Conservation (phyloP, 352 stramenopile species). For the Pythium pyrilobum region DNA sequence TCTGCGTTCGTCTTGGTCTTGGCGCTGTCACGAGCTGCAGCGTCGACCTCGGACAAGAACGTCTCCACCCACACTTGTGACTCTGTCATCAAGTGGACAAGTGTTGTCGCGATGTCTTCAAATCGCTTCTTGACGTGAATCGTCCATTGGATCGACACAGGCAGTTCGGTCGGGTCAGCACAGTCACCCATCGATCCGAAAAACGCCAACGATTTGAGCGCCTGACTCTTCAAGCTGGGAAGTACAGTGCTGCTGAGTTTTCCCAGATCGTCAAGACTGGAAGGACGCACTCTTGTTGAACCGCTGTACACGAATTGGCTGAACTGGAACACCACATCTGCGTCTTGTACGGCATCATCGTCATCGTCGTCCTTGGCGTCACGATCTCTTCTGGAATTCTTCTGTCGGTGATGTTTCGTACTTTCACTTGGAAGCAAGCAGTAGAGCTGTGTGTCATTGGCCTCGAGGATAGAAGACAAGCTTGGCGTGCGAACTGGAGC, state of each 20-base stretch:
- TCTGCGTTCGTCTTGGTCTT: slow-evolving; percentile 1
- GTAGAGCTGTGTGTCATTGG: slow-evolving; percentile 64
- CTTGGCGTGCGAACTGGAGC: background rate
- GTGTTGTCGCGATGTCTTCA: slow-evolving; percentile 18
- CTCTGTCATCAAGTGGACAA: slow-evolving; percentile 40
- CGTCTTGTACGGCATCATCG: slow-evolving; percentile 15
- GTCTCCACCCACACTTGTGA: slow-evolving; percentile 48
- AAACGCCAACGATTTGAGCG: slow-evolving; percentile 17
- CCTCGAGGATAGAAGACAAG: slow-evolving; percentile 19
- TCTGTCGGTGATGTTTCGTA: background rate
- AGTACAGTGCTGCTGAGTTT: slow-evolving; percentile 32
- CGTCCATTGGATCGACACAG: slow-evolving; percentile 2
- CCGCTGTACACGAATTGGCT: slow-evolving; percentile 58
- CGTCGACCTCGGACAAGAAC: slow-evolving; percentile 43
- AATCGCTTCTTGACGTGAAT: slow-evolving; percentile 23
- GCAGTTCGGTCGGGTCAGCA: background rate
- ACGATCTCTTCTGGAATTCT: slow-evolving; percentile 1
- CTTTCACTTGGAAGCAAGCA: slow-evolving; percentile 20
- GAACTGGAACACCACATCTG: slow-evolving; percentile 54
- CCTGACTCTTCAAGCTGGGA: slow-evolving; percentile 40
- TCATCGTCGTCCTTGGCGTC: slow-evolving; percentile 22
- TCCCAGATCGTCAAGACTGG: slow-evolving; percentile 35
- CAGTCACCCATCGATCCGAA: slow-evolving; percentile 10
- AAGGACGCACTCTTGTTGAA: slow-evolving; percentile 17
- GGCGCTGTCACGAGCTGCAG: slow-evolving; percentile 20